These are phyloP conservation scores for Haberlea rhodopensis DNA, from an alignment of 257 asterid species.

Conservation along the genomic window DNA sequence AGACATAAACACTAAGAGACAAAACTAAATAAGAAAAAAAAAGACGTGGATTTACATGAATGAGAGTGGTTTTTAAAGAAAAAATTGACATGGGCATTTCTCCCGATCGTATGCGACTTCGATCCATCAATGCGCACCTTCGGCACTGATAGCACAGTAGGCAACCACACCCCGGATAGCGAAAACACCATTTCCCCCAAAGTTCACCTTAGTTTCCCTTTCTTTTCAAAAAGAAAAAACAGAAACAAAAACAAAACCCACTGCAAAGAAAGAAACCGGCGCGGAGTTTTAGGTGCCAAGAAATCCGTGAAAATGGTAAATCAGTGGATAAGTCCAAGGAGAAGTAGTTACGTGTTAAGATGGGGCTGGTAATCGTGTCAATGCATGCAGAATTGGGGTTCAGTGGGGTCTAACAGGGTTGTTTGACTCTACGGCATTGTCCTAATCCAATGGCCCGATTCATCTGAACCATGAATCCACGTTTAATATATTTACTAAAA, in stretches of 20 bases:
- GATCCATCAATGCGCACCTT: slow-evolving; percentile 37
- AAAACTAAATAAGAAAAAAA: too few species aligned
- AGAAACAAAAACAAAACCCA: neutral
- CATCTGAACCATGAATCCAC: too few species aligned
- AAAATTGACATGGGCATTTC: slow-evolving; percentile 30
- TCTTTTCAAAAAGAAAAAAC: neutral
- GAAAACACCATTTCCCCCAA: slow-evolving; percentile 56
- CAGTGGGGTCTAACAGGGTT: slow-evolving; percentile 49
- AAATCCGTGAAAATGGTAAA: slow-evolving; percentile 41
- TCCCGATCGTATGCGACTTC: slow-evolving; percentile 34
- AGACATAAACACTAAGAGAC: neutral
- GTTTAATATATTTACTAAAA: too few species aligned
- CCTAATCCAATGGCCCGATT: too few species aligned
- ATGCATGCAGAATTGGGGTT: slow-evolving; percentile 46
- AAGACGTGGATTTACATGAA: slow-evolving; percentile 38
- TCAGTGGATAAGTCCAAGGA: slow-evolving; percentile 20
- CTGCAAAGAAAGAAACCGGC: slow-evolving; percentile 24
- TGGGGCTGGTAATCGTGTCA: slow-evolving; percentile 19
- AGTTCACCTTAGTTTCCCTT: neutral
- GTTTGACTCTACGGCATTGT: too few species aligned
- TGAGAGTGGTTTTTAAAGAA: slow-evolving; percentile 34
- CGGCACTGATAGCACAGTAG: slow-evolving; percentile 46
- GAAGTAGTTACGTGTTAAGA: slow-evolving; percentile 40
- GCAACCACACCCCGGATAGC: slow-evolving; percentile 60
- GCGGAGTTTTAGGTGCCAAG: slow-evolving; percentile 40